phyloP scores from a whole-genome alignment of 495 filamentous ascomycete species.

The Penicillium turbatum region DNA sequence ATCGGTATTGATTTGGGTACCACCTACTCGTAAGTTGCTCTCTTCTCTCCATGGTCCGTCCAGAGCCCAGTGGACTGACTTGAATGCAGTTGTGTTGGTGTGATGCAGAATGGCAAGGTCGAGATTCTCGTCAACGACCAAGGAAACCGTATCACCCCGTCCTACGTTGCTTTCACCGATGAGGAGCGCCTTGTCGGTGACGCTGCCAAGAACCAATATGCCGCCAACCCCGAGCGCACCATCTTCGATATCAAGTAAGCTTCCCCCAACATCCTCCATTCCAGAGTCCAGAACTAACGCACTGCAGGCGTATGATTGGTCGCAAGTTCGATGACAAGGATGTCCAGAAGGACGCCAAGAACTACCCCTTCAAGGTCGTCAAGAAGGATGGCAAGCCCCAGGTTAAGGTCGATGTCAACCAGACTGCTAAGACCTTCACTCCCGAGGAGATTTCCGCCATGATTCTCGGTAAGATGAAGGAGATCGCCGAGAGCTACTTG shows the following conservation, averaged over 20 bases:
- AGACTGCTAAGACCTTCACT: constrained; percentile 70
- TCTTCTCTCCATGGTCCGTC: no score
- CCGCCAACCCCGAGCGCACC: constrained; percentile 82
- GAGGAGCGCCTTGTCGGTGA: constrained; percentile 97
- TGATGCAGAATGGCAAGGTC: constrained; percentile 98
- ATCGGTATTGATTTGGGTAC: constrained; percentile 98
- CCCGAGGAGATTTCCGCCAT: constrained; percentile 87
- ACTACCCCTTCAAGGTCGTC: constrained; percentile 85
- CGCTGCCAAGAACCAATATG: constrained; percentile 99
- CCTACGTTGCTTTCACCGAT: constrained; percentile 97
- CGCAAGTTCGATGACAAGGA: constrained; percentile 86
- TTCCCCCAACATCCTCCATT: background rate
- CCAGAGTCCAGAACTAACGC: constrained; percentile 20
- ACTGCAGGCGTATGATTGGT: constrained; percentile 73
- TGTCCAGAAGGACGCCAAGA: constrained; percentile 78
- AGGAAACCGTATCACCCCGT: constrained; percentile 98
- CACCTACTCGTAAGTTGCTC: constrained; percentile 71
- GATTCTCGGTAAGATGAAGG: constrained; percentile 94
- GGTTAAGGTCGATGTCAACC: constrained; percentile 72
- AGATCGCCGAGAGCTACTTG: constrained; percentile 88
- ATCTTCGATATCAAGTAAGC: constrained; percentile 91
- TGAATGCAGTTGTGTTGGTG: constrained; percentile 71
- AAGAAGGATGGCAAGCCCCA: constrained; percentile 78
- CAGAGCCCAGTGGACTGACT: constrained; percentile 15
- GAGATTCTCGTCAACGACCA: constrained; percentile 97